A percentile compares a stretch with the other conserved stretches of the same genome.
These are phyloP conservation scores for Fusarium paranaense DNA, from an alignment of 2,329 filamentous ascomycete species.

Conservation along the genomic window DNA sequence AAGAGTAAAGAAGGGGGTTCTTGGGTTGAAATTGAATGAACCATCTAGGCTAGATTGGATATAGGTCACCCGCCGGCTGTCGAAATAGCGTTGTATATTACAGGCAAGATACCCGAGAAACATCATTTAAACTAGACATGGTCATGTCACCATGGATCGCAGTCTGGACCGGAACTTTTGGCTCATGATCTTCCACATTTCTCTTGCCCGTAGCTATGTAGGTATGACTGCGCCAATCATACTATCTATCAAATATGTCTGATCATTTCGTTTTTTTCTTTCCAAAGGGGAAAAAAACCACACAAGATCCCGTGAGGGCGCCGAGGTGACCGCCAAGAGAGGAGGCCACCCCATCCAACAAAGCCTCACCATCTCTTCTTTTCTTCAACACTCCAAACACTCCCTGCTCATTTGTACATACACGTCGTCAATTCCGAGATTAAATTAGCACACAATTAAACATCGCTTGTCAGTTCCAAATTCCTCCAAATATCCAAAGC, in stretches of 20 bases:
- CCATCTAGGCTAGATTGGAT: conserved; percentile 11
- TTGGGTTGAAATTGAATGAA: not conserved
- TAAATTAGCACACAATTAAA: conserved; percentile 33
- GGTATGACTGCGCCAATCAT: conserved; percentile 26
- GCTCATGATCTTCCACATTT: conserved; percentile 36
- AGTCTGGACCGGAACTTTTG: conserved; percentile 24
- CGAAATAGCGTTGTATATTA: conserved; percentile 27
- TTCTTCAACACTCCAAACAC: conserved; percentile 23
- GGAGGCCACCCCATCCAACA: conserved; percentile 30
- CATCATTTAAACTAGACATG: conserved; percentile 7
- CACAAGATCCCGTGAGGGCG: conserved; percentile 12
- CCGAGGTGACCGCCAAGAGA: conserved; percentile 14
- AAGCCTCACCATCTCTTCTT: conserved; percentile 20
- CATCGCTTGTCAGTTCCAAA: conserved; percentile 35
- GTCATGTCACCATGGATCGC: not conserved
- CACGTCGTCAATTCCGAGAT: conserved; percentile 39
- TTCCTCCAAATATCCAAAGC: conserved; percentile 38
- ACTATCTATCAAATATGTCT: conserved; percentile 38
- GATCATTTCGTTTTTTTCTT: conserved; percentile 38
- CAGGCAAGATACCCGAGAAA: conserved; percentile 36
- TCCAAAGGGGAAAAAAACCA: conserved; percentile 28
- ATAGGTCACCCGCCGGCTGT: conserved; percentile 1
- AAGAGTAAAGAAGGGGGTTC: conserved; percentile 43
- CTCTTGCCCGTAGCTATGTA: conserved; percentile 22
- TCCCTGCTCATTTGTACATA: conserved; percentile 43